Base-by-base conservation (phyloP, 2,329 filamentous ascomycete genomes). In the Aureobasidium sp. region DNA sequence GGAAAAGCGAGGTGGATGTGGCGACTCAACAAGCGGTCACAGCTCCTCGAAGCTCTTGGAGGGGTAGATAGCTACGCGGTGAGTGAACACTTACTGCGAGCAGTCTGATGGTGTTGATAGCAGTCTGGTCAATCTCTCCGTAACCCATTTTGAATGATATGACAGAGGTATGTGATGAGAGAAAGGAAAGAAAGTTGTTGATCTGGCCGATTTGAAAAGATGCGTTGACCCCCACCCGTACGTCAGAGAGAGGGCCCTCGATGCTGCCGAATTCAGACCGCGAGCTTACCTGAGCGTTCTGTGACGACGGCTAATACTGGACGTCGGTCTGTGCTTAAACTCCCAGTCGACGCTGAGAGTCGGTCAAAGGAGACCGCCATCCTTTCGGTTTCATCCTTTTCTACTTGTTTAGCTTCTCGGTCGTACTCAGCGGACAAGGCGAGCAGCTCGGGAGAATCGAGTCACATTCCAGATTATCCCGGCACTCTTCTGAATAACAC, bases 31-130 rank as follows among this genome's bases (percentile, higher is more conserved):
- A 48, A 48, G 43, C 43, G 32, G 41, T 48, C 43, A 59, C 29
- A n/a, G 5, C 34, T 46, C 15, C 32, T 48, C 43, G 32, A 39
- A 48, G 64, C 64, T 62, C 65, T 71, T 70, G 69, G 70, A 71
- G 66, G 57, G 69, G 65, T 62, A 69, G 53, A 6, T 57, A 65
- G 64, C 20, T 27, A 13, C 53, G 17, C 17, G 32, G 56, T 47
- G 32, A 59, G 52, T 43, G 39, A 52, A 39, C 34, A 87, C 92
- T 79, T 88, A 97, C 94, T 77, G 94, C 92, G 72, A 99, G 86
- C 75, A 91, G 80, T 78, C 94, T 90, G 83, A 99, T 97, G 78
- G 93, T 96, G 88, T 97, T 97, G 82, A 99, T 91, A 75, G 91
- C 89, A 80, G 92, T 85, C 83, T 88, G 82, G 78, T 99, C 94